Conservation (phyloP, 257 asterid species). For the Cinchona pubescens region DNA sequence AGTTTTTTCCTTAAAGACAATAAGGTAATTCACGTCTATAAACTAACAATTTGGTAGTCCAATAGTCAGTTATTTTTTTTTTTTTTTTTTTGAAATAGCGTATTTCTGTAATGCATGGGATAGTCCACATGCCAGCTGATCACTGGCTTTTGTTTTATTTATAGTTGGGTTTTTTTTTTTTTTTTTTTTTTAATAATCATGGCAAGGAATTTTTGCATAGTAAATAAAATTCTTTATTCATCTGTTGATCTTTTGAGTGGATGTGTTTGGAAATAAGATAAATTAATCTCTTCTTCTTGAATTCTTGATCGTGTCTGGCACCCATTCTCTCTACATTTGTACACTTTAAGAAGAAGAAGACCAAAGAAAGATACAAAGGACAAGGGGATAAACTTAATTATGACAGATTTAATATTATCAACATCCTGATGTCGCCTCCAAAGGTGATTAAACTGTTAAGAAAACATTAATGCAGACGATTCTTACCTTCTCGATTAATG, state of each 20-base stretch:
- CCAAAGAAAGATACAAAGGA: neutral
- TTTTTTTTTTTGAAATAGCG: no score
- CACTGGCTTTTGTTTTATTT: slow-evolving; percentile 23
- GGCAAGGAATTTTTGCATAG: neutral
- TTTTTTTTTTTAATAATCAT: neutral
- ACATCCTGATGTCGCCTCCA: no score
- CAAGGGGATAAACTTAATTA: neutral
- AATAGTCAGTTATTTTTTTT: no score
- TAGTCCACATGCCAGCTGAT: slow-evolving; percentile 48
- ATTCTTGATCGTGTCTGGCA: neutral
- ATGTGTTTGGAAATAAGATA: neutral
- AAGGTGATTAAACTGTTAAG: no score
- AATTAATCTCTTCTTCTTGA: neutral
- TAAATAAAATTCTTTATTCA: neutral
- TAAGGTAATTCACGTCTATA: slow-evolving; percentile 33
- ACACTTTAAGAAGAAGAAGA: neutral
- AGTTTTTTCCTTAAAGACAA: neutral
- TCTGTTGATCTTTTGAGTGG: neutral
- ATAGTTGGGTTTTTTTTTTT: neutral
- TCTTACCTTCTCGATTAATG: neutral
- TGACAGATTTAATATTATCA: neutral
- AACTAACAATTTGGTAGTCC: no score
- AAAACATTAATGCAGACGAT: no score
- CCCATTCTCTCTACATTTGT: neutral
- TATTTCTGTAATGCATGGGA: slow-evolving; percentile 10